Base-by-base conservation (phyloP, 139 green algal species). In the Picochlorum sp. region DNA sequence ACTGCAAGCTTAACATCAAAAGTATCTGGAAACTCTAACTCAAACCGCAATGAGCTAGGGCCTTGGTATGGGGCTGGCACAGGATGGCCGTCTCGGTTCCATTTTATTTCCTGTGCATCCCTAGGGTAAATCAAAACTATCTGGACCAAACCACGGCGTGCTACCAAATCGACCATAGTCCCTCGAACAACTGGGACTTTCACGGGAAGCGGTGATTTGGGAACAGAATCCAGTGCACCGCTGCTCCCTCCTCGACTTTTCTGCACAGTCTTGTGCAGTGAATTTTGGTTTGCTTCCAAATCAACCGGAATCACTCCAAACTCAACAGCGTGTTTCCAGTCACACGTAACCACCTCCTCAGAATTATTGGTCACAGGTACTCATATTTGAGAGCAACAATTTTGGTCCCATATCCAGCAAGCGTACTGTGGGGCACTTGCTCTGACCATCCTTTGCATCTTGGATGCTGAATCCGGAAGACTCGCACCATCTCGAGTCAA, bases 361-460 rank as follows among this genome's bases (percentile, higher is more conserved):
- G 72, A 20, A 85, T 20, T 7, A 63, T 30, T 78, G 62, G 23
- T 84, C 63, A 15, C 57, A 63, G 5, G 79, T 90, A 23, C 73
- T 84, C 11, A 68, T 10, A 30, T 83, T 69, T 11, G 79, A 88
- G 11, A 87, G 62, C 28, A 90, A 73, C 68, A 91, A 64, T 62
- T 88, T 88, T 18, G 85, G 85, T 2, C 83, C 85, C 50, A 88
- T 83, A 45, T 74, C 77, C 0, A 78, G 54, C 21, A 91, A 74
- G 30, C 64, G 79, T 45, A 87, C 67, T 11, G 66, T 59, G n/a
- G 15, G 54, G 24, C 56, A 14, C 56, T 49, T 41, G 55, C 23
- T 7, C 6, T 30, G 4, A 20, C 30, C 16, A 9, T n/a, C 49
- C 23, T 26, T 66, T 41, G 51, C 51, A 18, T 59, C n/a, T 18